phyloP scores from a whole-genome alignment of 108 stramenopile species.

The Cyclostephanos invisitatus region DNA sequence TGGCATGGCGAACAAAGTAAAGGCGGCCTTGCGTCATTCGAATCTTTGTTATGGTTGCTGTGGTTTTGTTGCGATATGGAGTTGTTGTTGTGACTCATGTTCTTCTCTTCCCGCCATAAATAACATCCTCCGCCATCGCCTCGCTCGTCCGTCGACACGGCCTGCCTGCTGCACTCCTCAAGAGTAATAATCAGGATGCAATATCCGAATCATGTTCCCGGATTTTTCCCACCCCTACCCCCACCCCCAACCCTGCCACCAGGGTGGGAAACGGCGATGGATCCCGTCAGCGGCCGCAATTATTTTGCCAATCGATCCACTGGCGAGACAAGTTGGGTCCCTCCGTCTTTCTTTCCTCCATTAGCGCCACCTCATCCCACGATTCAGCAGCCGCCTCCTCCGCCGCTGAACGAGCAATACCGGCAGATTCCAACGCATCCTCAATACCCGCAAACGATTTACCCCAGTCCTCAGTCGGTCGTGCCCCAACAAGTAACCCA shows the following conservation, averaged over 20 bases:
- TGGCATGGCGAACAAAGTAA: background rate
- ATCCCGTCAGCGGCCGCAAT: slow-evolving; percentile 24
- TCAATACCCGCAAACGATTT: slow-evolving; percentile 7
- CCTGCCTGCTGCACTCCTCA: background rate
- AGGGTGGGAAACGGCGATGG: slow-evolving; percentile 48
- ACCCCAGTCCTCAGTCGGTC: background rate
- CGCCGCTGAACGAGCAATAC: slow-evolving; percentile 14
- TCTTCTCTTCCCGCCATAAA: too few relatives aligned
- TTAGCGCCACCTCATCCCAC: slow-evolving; percentile 21
- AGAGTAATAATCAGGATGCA: background rate
- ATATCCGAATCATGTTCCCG: slow-evolving; percentile 8
- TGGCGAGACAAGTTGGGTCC: slow-evolving; percentile 53
- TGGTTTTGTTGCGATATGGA: too few relatives aligned
- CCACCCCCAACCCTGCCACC: slow-evolving; percentile 36
- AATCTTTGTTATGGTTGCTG: slow-evolving; percentile 15
- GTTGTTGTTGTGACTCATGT: too few relatives aligned
- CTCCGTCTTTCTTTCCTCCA: slow-evolving; percentile 35
- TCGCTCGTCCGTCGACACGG: background rate
- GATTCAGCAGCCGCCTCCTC: background rate
- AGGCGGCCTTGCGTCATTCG: slow-evolving; percentile 1
- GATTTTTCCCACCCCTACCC: slow-evolving; percentile 14
- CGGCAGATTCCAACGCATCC: slow-evolving; percentile 10
- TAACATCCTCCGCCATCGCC: too few relatives aligned
- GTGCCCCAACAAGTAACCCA: background rate
- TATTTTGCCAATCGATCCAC: slow-evolving; percentile 53